Percentiles rank a stretch among this genome's conserved stretches.
These are phyloP conservation scores for Calonectria henricotiae DNA, from an alignment of 2,329 filamentous ascomycete genomes.

Conservation along the genomic window DNA sequence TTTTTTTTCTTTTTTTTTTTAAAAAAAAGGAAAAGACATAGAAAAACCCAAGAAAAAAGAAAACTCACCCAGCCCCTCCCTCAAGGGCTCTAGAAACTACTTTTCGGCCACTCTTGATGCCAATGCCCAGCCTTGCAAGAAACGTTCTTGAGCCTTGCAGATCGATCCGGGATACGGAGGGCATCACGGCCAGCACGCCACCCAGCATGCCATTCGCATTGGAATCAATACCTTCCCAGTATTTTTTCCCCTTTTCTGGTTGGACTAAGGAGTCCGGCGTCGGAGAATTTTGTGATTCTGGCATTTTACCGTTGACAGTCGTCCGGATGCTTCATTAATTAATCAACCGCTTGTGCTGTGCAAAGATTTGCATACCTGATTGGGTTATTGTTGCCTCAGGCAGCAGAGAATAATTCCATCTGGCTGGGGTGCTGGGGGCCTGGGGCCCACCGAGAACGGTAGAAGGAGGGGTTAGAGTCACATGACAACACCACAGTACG, in stretches of 20 bases:
- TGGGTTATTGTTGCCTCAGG: too few relatives aligned
- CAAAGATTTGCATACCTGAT: too few relatives aligned
- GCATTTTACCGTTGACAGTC: background rate
- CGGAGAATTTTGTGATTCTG: background rate
- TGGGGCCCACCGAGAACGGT: too few relatives aligned
- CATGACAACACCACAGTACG: too few relatives aligned
- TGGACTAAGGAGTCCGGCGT: constrained; percentile 56
- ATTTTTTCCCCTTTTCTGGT: constrained; percentile 59
- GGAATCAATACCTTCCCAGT: constrained; percentile 66
- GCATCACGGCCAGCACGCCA: constrained; percentile 64
- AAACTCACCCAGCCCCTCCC: constrained; percentile 60
- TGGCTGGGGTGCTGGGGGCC: too few relatives aligned
- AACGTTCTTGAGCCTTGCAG: constrained; percentile 80
- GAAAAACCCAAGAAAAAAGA: too few relatives aligned
- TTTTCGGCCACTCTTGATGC: constrained; percentile 55
- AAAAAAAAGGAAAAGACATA: too few relatives aligned
- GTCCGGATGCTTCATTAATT: too few relatives aligned
- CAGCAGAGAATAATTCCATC: too few relatives aligned
- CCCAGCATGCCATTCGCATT: constrained; percentile 84
- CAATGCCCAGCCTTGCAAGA: constrained; percentile 75
- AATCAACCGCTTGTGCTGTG: too few relatives aligned
- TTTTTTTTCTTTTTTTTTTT: background rate
- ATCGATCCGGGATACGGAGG: constrained; percentile 74
- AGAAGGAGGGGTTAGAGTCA: too few relatives aligned
- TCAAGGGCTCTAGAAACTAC: constrained; percentile 56